A percentile compares a stretch with the other conserved stretches of the same genome.
These are phyloP conservation scores for Phyllostachys edulis DNA, from an alignment of 176 grass and related monocot species.

Conservation along the genomic window DNA sequence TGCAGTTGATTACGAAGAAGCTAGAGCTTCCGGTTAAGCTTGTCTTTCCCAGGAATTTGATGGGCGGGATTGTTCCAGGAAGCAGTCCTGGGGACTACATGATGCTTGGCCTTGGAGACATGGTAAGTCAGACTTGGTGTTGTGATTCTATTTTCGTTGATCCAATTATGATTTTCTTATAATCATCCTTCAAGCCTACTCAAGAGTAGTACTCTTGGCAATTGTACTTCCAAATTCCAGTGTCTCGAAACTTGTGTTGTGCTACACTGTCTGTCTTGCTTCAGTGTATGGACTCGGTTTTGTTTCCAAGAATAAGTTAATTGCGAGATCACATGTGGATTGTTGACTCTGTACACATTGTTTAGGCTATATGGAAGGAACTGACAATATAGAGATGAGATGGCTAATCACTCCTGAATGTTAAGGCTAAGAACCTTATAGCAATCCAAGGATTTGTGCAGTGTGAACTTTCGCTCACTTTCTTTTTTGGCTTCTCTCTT, in stretches of 20 bases:
- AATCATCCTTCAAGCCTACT: not conserved
- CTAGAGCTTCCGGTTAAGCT: conserved; percentile 96
- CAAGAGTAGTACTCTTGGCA: not conserved
- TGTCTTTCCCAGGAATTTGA: conserved; percentile 91
- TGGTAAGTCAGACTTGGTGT: conserved; percentile 49
- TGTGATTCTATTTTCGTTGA: not conserved
- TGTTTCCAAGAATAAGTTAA: not conserved
- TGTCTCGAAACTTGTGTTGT: not conserved
- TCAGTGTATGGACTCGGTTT: not conserved
- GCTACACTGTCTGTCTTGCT: not conserved
- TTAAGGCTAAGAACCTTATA: not conserved
- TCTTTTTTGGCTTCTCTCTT: not conserved
- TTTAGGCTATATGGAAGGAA: conserved; percentile 13
- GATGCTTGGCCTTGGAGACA: conserved; percentile 99
- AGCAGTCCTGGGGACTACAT: conserved; percentile 76
- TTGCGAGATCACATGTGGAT: not conserved
- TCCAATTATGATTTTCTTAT: not conserved
- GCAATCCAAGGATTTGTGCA: not conserved
- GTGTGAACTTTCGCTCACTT: not conserved
- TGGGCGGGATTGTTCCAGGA: conserved; percentile 77
- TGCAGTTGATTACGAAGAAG: conserved; percentile 86
- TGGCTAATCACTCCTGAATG: not conserved
- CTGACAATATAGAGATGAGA: not conserved
- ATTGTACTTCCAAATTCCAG: not conserved
- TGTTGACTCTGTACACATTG: not conserved